These are phyloP conservation scores for Magnolia sinica DNA, from an alignment of 164 flowering plant species.

Conservation along the genomic window DNA sequence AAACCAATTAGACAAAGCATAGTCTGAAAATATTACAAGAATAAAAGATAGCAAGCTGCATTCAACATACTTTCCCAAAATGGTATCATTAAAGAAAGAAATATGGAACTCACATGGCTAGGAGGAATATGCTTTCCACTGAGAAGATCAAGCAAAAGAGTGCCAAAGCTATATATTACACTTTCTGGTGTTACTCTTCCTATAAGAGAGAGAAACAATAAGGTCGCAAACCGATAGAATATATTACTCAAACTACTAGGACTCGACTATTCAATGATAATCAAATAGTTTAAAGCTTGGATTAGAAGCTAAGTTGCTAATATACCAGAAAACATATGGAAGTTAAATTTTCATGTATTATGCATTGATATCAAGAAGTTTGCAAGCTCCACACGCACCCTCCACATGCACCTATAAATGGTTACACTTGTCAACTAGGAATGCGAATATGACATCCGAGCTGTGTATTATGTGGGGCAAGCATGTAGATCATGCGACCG, in stretches of 20 bases:
- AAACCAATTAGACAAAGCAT: no score
- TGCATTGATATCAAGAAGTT: no score
- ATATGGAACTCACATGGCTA: conserved; percentile 68
- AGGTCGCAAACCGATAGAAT: background rate
- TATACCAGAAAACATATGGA: background rate
- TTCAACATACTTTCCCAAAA: background rate
- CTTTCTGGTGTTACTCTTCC: conserved; percentile 96
- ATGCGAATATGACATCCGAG: no score
- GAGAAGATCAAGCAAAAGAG: conserved; percentile 89
- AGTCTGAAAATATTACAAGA: background rate
- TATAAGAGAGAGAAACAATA: conserved; percentile 21
- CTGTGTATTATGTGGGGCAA: no score
- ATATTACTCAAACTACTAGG: background rate
- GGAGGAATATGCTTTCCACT: conserved; percentile 99
- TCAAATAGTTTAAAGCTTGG: background rate
- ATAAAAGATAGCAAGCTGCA: background rate
- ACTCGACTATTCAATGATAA: background rate
- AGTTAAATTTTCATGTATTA: no score
- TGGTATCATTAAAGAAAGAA: background rate
- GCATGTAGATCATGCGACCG: no score
- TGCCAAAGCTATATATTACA: conserved; percentile 92
- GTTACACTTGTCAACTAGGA: no score
- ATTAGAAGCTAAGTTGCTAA: background rate
- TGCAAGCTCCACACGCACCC: no score
- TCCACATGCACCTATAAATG: no score